A percentile compares a stretch with the other conserved stretches of the same genome.
Conservation (phyloP, 2,329 filamentous ascomycete genomes). For the Curvularia hawaiiensis region DNA sequence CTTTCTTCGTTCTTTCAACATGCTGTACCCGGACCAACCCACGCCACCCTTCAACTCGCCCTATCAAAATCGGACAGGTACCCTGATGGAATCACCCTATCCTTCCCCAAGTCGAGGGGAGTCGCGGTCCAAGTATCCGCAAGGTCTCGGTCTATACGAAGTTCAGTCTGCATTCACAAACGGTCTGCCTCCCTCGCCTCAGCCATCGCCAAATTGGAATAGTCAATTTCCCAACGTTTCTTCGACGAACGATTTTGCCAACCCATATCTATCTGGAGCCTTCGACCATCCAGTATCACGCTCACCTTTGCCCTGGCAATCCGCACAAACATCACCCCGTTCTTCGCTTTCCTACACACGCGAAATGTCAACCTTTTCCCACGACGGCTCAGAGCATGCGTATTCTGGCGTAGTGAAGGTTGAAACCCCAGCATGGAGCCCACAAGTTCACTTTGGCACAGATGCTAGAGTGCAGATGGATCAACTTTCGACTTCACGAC, state of each 20-base stretch:
- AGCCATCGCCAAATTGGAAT: conserved; percentile 42
- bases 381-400: conserved; percentile 34
- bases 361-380: conserved; percentile 44
- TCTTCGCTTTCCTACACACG: conserved; percentile 40
- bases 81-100: conserved; percentile 42
- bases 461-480: conserved; percentile 21
- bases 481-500: conserved; percentile 18
- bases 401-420: conserved; percentile 35
- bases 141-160: conserved; percentile 44
- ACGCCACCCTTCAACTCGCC: conserved; percentile 45
- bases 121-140: conserved; percentile 34
- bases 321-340: conserved; percentile 38
- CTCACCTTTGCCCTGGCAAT: conserved; percentile 40
- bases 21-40: conserved; percentile 38
- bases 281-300: conserved; percentile 42
- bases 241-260: conserved; percentile 37
- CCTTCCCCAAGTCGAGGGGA: conserved; percentile 44
- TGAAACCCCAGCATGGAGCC: conserved; percentile 35
- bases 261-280: conserved; percentile 40
- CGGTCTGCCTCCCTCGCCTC: conserved; percentile 43
- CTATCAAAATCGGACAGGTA: conserved; percentile 36
- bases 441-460: conserved; percentile 26
- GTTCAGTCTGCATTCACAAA: conserved; percentile 31
- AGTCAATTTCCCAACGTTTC: conserved; percentile 32
- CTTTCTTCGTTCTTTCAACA: conserved; percentile 21